Conservation (phyloP, 495 filamentous ascomycete genomes). For the Penicillium fimorum region DNA sequence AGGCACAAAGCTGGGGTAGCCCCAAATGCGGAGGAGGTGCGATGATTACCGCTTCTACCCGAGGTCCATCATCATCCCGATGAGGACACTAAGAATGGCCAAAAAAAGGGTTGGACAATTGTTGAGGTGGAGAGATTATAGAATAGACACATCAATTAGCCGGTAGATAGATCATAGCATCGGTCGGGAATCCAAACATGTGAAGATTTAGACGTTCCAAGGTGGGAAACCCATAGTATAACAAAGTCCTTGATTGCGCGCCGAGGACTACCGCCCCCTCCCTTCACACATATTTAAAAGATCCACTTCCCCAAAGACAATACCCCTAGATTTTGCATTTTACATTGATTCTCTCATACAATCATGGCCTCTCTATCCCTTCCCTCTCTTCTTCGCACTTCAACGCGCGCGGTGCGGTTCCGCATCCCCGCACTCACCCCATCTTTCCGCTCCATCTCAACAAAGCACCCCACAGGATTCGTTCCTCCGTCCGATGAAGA, state of each 20-base stretch:
- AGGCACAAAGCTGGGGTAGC: conserved; percentile 22
- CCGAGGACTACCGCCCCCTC: conserved; percentile 28
- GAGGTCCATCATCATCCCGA: conserved; percentile 21
- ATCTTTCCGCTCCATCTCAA: conserved; percentile 46
- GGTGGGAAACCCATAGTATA: background rate
- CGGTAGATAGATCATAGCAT: background rate
- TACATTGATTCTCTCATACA: background rate
- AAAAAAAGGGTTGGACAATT: background rate
- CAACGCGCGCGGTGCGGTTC: conserved; percentile 27
- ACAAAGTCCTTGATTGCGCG: conserved; percentile 14
- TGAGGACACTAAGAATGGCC: background rate
- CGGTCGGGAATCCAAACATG: background rate
- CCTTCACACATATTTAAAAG: conserved; percentile 15
- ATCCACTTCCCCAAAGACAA: conserved; percentile 1
- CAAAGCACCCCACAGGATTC: conserved; percentile 87
- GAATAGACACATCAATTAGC: background rate
- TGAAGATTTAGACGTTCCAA: background rate
- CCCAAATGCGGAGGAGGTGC: conserved; percentile 42
- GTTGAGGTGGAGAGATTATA: background rate
- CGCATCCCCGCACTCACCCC: conserved; percentile 36
- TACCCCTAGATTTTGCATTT: conserved; percentile 4
- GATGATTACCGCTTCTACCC: conserved; percentile 44
- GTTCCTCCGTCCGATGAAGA: conserved; percentile 71
- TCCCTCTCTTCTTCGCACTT: conserved; percentile 34
- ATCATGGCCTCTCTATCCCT: conserved; percentile 35